Conservation (phyloP, 2,329 filamentous ascomycete species). For the Claviceps quebecensis region DNA sequence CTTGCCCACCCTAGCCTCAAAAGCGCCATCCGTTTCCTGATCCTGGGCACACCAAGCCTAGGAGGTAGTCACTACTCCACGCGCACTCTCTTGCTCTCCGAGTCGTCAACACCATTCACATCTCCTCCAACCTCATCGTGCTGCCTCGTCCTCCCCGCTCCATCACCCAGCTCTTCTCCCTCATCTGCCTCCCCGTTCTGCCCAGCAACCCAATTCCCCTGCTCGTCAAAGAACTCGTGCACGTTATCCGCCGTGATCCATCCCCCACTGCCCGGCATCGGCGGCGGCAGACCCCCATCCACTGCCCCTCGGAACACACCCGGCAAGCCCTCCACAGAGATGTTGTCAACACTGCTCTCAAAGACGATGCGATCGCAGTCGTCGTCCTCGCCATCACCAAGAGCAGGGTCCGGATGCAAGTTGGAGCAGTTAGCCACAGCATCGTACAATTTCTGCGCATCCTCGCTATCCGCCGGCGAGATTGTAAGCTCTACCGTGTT, state of each 20-base stretch:
- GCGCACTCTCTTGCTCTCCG: slow-evolving; percentile 33
- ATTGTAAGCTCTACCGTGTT: slow-evolving; percentile 55
- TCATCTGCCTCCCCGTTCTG: slow-evolving; percentile 19
- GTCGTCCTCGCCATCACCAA: slow-evolving; percentile 41
- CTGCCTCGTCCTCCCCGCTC: slow-evolving; percentile 42
- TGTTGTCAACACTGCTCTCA: slow-evolving; percentile 34
- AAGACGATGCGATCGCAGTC: slow-evolving; percentile 42
- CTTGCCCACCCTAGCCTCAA: too few relatives aligned
- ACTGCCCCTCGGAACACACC: slow-evolving; percentile 36
- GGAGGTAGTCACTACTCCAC: slow-evolving; percentile 22
- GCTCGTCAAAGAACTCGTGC: slow-evolving; percentile 64
- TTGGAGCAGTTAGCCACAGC: slow-evolving; percentile 65
- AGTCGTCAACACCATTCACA: slow-evolving; percentile 27
- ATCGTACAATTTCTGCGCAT: slow-evolving; percentile 39
- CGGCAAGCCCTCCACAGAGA: slow-evolving; percentile 41
- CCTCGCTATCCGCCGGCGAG: slow-evolving; percentile 31
- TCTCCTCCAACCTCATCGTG: slow-evolving; percentile 37
- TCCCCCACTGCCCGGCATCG: slow-evolving; percentile 58
- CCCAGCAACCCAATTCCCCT: slow-evolving; percentile 61
- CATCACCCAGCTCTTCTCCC: slow-evolving; percentile 43
- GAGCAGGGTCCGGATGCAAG: slow-evolving; percentile 56
- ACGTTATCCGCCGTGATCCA: slow-evolving; percentile 93
- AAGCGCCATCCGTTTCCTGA: not conserved
- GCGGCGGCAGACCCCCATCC: slow-evolving; percentile 44
- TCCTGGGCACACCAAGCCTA: not conserved